phyloP scores from a whole-genome alignment of 768 basidiomycete genomes.

The Strobilomyces echinocephalus region DNA sequence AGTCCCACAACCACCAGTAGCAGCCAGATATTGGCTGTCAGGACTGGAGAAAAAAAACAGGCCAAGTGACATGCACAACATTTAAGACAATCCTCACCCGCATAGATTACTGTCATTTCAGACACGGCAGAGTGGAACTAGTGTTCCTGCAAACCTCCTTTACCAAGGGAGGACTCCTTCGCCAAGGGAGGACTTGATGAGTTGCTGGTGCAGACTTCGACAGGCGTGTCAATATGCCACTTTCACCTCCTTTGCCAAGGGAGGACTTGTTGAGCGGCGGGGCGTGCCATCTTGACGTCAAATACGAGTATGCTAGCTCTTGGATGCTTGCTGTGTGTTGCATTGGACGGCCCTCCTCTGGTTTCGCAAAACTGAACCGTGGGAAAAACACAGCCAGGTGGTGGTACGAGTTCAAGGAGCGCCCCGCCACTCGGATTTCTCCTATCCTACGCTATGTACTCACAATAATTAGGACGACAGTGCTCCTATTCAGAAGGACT shows the following conservation, averaged over 20 bases:
- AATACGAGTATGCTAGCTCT: not conserved
- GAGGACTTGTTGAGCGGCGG: not conserved
- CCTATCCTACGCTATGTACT: no score
- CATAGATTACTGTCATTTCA: conserved; percentile 5
- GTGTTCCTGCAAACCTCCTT: no score
- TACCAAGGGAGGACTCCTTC: no score
- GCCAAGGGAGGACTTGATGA: no score
- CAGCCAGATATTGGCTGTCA: not conserved
- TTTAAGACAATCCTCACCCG: conserved; percentile 1
- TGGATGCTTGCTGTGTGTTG: not conserved
- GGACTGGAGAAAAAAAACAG: not conserved
- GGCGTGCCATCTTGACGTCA: not conserved
- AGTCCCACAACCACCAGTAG: not conserved
- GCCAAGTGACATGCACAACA: conserved; percentile 1
- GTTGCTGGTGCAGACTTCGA: no score
- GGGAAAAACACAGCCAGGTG: not conserved
- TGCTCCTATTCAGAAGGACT: no score
- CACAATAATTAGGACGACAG: no score
- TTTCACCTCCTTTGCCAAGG: not conserved
- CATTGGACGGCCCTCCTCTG: not conserved
- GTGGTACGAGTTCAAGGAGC: not conserved
- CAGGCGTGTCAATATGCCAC: no score
- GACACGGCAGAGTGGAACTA: no score
- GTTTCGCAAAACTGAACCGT: not conserved
- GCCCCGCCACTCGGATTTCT: no score